Evolutionary conservation across 139 green algal genomes (phyloP).

Genomic region (Diplosphaera chodatii): DNA sequence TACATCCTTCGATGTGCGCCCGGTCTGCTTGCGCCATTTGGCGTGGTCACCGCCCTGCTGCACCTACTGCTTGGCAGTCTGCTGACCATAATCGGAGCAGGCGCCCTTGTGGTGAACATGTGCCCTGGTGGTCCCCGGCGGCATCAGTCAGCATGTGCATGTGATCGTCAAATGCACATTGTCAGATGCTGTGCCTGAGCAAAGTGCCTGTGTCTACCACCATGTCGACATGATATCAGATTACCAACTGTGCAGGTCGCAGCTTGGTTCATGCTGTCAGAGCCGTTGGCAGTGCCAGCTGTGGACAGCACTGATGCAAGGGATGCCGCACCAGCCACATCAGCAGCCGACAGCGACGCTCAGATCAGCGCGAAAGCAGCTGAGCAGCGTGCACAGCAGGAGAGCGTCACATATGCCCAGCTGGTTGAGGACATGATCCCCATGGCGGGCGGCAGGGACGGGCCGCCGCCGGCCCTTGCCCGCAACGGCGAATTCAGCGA

Average conservation of each 20-base stretch:
- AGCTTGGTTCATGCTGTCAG: not conserved
- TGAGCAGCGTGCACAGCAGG: not conserved
- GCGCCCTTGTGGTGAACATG: constrained; percentile 9
- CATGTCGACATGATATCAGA: too few species aligned
- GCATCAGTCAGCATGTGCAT: too few species aligned
- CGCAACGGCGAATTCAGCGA: constrained; percentile 17
- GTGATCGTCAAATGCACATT: not conserved
- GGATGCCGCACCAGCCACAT: not conserved
- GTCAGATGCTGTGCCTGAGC: constrained; percentile 12
- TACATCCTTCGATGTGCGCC: constrained; percentile 19
- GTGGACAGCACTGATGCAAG: not conserved
- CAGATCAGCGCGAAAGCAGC: too few species aligned
- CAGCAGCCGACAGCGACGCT: not conserved
- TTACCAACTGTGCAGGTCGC: constrained; percentile 1
- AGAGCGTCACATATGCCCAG: not conserved
- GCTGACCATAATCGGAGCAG: constrained; percentile 6
- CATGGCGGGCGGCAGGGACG: not conserved
- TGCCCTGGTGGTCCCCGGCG: too few species aligned
- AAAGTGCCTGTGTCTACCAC: not conserved
- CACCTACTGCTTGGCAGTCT: constrained; percentile 18
- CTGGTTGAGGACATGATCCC: not conserved
- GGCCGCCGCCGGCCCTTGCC: constrained; percentile 13
- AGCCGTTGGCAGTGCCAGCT: not conserved
- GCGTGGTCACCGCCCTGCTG: constrained; percentile 4
- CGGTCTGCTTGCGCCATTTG: constrained; percentile 9